Base-by-base conservation (phyloP, 1,284 basidiomycete genomes). In the Malassezia psittaci region DNA sequence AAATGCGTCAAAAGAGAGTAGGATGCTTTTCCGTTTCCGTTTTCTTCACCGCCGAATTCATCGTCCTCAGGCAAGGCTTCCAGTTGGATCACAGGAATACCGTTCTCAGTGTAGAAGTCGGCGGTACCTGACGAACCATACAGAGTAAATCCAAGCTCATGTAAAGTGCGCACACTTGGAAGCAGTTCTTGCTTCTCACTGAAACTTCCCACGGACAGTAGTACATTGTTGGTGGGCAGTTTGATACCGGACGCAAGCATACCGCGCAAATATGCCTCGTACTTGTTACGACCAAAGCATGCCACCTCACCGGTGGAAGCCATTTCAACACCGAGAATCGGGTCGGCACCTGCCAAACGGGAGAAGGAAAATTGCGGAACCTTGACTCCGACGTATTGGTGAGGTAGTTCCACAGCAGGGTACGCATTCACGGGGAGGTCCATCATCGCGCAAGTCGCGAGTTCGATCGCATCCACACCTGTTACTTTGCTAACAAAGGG, bases 301-400 rank as follows among this genome's bases (percentile, higher is more conserved):
- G 94, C 93, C 16, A 98, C 90, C 77, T 98, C 93, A 54, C 93
- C 94, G 6, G 94, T 98, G 67, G 88, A 91, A 0, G 93, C 90
- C 94, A 98, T 98, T 80, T 96, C 90, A 85, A 75, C 48, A 50
- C 34, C 46, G 48, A 48, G 29, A 34, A 52, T 52, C 34, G 93
- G 94, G 79, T 96, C 93, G 15, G 93, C 91, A 61, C 90, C 90
- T 15, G 79, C 79, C 42, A 99, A 77, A 61, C 93, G 86, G 44
- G 91, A 96, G 91, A 91, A 99, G 10, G 89, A 93, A 81, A 99
- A 99, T 73, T 96, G 93, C 6, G 94, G 85, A 48, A 96, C 91
- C 79, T 98, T 98, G 81, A 99, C 88, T 12, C 90, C 87, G 16
- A 86, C 87, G 75, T 98, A 96, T 76, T 94, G 86, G 39, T 89